Evolutionary conservation across 2,329 filamentous ascomycete species (phyloP), one percentile per base, ranked within the genome.

Genomic region (Arthrobotrys pseudoclavata): DNA sequence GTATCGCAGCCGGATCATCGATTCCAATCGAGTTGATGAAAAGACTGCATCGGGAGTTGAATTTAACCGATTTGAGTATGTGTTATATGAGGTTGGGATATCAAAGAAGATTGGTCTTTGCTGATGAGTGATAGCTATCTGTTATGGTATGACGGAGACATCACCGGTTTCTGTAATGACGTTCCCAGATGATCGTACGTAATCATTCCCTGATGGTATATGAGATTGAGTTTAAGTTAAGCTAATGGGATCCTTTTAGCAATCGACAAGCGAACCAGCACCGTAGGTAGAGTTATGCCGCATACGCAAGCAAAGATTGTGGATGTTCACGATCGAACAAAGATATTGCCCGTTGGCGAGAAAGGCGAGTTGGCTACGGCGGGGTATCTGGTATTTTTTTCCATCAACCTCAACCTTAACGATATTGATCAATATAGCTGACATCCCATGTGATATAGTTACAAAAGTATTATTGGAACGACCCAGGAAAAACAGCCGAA

Each of bases 91-190:
- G 12, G 29, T 31, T 52, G 18, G 18, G 10, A 18, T 26, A 20
- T 15, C 48, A 47, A 20, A 31, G 6, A 12, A 53, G 40, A 26
- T 4, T 26, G 1, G 3, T 60, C 1, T 26, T 45, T 24, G 37
- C 22, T 57, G 50, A 63, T 20, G 1, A 22, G 13, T 53, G 12
- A n/a, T 67, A 79, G 95, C 94, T 0, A 97, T 97, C 79, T 97
- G 94, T 86, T 98, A 97, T 83, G 94, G 94, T 78, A 97, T 97
- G 94, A 97, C 94, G 0, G 94, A 97, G 84, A 97, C 94, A 0
- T 88, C 87, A 60, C 91, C 91, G 47, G 91, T 89, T 0, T 87
- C 86, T 5, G 89, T 88, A 79, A 97, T 97, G 94, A 97, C 94
- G 0, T 86, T 89, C 0, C 94, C 92, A 0, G 84, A 88, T 18